Evolutionary conservation across 768 basidiomycete genomes (phyloP), one percentile per base, ranked within the genome.

Genomic region (Ramaria rubella): DNA sequence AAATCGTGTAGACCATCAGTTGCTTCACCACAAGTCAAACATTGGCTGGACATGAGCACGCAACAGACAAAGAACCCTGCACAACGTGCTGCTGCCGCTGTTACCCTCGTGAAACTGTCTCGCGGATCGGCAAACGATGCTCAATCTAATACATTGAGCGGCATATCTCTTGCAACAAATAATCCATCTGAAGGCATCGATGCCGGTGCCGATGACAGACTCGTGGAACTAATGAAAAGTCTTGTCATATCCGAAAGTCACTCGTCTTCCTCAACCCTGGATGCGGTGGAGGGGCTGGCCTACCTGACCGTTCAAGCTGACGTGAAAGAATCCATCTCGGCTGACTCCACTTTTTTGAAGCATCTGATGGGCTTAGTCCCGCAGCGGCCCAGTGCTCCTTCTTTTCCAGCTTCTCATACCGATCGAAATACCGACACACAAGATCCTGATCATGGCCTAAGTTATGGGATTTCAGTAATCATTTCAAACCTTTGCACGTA

Each of bases 241-340:
- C 70, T 87, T 51, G 72, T 86, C 31, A 68, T 65, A 36, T 69
- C 67, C 8, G 71, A 78, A 30, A 61, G 68, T 5, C 11, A 19
- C 12, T 30, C 42, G 42, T 36, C 33, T 23, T 62, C 76, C 21
- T 77, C 80, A 12, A 62, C 81, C 15, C 70, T 75, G 7, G 85
- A 92, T 59, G 84, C 83, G 4, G 75, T 94, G 14, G 94, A 96
- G 71, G 91, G 86, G 0, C 72, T 96, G 49, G 89, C 87, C n/a
- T 87, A 94, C 69, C 79, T 92, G 56, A 89, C 83, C 57, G 72
- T 78, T 48, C 77, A 82, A 61, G 75, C 87, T 1, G 58, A 67
- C 1, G 75, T 87, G 57, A 87, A 90, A 65, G 83, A 87, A 58
- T 65, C 62, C 24, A 69, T 94, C 50, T 80, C 85, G 6, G 72